Evolutionary conservation across 352 stramenopile genomes (phyloP).

Genomic region (Phytophthora tubulina): DNA sequence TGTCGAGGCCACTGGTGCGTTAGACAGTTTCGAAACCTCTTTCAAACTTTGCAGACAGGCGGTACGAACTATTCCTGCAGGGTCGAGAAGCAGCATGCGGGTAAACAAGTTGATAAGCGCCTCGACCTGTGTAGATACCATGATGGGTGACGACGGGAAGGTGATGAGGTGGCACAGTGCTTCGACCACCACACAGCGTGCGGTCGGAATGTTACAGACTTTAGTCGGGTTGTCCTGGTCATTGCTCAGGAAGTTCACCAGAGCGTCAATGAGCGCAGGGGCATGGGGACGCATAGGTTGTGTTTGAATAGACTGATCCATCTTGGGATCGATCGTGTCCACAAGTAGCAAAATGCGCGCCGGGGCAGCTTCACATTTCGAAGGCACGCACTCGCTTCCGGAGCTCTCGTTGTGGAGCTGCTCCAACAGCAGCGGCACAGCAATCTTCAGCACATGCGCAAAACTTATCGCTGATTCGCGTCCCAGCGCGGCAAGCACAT

Average conservation of each 20-base stretch:
- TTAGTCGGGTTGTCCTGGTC: conserved; percentile 33
- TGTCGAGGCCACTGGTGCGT: conserved; percentile 19
- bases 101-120: conserved; percentile 83
- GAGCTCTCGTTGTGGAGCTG: conserved; percentile 57
- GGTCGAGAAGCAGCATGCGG: conserved; percentile 71
- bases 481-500: conserved; percentile 73
- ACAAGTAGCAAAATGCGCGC: conserved; percentile 75
- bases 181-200: conserved; percentile 73
- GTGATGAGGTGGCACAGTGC: conserved; percentile 80
- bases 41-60: conserved; percentile 77
- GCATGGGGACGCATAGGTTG: conserved; percentile 84
- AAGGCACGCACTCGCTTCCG: conserved; percentile 43
- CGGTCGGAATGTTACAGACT: conserved; percentile 49
- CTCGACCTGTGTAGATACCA: conserved; percentile 69
- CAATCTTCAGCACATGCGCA: conserved; percentile 74
- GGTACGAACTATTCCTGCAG: conserved; percentile 66
- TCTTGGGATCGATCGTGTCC: conserved; percentile 85
- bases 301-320: conserved; percentile 74
- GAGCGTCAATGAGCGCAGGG: conserved; percentile 60
- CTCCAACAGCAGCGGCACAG: conserved; percentile 68
- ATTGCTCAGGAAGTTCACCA: conserved; percentile 66
- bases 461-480: conserved; percentile 75
- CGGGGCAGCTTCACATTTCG: conserved; percentile 78
- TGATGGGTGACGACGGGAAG: conserved; percentile 83
- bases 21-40: conserved; percentile 71